Evolutionary conservation across 2,329 filamentous ascomycete species (phyloP).

Genomic region (Apiospora sp.): DNA sequence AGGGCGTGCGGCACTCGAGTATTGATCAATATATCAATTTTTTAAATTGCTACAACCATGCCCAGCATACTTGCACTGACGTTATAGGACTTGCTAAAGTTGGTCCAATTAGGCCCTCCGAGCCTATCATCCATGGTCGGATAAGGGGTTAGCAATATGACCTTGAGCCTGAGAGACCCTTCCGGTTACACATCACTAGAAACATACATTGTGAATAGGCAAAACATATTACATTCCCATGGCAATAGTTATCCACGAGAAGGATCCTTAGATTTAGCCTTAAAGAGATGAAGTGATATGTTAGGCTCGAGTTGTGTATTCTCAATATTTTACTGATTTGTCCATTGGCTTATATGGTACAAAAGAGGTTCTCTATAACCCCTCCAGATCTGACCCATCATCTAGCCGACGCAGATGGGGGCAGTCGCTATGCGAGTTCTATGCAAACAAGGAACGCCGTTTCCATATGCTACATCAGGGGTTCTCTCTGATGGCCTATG

Average conservation of each 20-base stretch:
- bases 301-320: background rate
- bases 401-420: background rate
- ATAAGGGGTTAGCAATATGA: too few species aligned
- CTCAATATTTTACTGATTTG: constrained; percentile 6
- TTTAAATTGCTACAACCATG: too few species aligned
- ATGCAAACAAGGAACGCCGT: constrained; percentile 19
- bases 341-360: constrained; percentile 7
- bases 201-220: too few species aligned
- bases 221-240: background rate
- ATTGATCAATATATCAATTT: too few species aligned
- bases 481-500: background rate
- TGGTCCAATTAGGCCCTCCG: too few species aligned
- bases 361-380: background rate
- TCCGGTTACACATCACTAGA: too few species aligned
- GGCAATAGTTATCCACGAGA: background rate
- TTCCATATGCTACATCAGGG: constrained; percentile 20
- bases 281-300: background rate
- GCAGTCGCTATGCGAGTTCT: constrained; percentile 7
- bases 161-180: too few species aligned
- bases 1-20: too few species aligned
- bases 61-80: too few species aligned
- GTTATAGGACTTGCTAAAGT: too few species aligned
- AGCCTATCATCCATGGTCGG: too few species aligned
- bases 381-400: background rate
- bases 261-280: background rate